Evolutionary conservation across 306 rosid genomes (phyloP).

Genomic region (Cotoneaster glaucophyllus): DNA sequence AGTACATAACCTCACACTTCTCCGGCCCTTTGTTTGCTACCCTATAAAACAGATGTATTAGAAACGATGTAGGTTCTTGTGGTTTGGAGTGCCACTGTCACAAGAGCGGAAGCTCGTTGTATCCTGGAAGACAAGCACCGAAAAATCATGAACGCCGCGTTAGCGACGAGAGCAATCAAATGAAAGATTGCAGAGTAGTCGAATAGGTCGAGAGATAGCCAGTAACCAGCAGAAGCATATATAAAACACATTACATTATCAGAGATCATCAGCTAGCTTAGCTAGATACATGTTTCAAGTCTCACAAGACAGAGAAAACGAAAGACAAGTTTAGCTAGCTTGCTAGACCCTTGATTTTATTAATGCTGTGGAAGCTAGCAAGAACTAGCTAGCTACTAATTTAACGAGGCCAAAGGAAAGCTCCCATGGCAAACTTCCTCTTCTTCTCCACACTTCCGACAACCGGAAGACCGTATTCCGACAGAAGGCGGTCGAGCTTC

Average conservation of each 20-base stretch:
- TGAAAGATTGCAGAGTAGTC: not conserved
- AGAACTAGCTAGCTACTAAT: not conserved
- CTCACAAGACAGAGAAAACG: not conserved
- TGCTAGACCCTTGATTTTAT: not conserved
- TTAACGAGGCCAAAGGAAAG: slow-evolving; percentile 12
- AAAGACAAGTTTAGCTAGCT: not conserved
- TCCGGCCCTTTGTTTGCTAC: not conserved
- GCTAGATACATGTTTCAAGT: not conserved
- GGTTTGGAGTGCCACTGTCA: too few relatives aligned
- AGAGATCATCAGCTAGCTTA: not conserved
- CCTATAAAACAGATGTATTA: not conserved
- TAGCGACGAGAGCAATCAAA: not conserved
- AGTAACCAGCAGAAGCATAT: not conserved
- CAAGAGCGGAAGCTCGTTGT: too few relatives aligned
- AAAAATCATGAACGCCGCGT: too few relatives aligned
- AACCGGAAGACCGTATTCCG: slow-evolving; percentile 11
- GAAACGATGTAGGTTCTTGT: too few relatives aligned
- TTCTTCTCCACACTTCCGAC: slow-evolving; percentile 6
- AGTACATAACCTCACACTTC: too few relatives aligned
- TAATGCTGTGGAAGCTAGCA: not conserved
- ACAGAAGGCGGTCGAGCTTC: slow-evolving; percentile 13
- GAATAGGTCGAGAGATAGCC: not conserved
- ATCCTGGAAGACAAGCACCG: too few relatives aligned
- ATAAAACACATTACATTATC: not conserved
- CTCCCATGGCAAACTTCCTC: slow-evolving; percentile 19